Evolutionary conservation across 352 stramenopile species (phyloP).

Genomic region (Phytophthora megakarya): DNA sequence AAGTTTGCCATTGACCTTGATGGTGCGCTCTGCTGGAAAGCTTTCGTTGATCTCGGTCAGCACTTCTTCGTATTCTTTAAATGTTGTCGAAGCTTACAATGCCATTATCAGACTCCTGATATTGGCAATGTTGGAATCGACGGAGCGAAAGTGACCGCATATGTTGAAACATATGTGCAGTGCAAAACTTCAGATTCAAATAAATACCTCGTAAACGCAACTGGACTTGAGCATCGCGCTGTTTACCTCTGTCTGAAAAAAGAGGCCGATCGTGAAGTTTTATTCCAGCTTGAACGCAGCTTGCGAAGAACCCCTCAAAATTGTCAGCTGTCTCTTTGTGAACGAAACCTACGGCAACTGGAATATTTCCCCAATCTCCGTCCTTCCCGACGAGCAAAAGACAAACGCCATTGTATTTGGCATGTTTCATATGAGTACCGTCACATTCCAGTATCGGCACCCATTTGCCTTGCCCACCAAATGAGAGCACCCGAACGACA

Average conservation of each 20-base stretch:
- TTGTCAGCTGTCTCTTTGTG: no score
- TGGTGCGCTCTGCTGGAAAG: background rate
- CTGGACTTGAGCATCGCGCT: slow-evolving; percentile 8
- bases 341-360: no score
- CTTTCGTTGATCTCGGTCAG: background rate
- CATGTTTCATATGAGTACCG: no score
- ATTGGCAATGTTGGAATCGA: slow-evolving; percentile 3
- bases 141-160: slow-evolving; percentile 8
- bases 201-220: background rate
- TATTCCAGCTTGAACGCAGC: slow-evolving; percentile 5
- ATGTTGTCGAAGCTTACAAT: slow-evolving; percentile 3
- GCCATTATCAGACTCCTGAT: slow-evolving; percentile 2
- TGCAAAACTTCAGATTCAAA: slow-evolving; percentile 9
- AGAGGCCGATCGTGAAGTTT: background rate
- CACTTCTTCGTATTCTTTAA: background rate
- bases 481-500: no score
- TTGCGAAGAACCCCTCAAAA: slow-evolving; percentile 18
- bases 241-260: slow-evolving; percentile 20
- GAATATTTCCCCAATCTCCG: no score
- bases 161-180: slow-evolving; percentile 24
- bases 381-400: no score
- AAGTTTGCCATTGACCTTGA: background rate
- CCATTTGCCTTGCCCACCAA: no score
- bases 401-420: no score
- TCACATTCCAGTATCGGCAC: no score